Evolutionary conservation across 108 stramenopile species (phyloP).

Genomic region (Skeletonema grethae): DNA sequence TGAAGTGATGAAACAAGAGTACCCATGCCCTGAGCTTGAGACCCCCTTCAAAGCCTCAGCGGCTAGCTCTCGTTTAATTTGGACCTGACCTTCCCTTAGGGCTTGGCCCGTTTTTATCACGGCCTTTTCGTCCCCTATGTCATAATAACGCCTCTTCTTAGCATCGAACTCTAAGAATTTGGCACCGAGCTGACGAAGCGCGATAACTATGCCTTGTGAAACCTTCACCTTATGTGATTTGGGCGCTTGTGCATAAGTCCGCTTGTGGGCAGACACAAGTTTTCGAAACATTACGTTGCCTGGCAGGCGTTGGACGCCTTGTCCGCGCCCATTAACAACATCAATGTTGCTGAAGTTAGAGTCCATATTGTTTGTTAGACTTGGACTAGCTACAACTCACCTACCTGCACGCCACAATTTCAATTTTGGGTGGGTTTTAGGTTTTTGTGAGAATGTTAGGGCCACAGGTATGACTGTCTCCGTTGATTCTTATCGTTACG

Average conservation of each 20-base stretch:
- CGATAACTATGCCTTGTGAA: constrained; percentile 74
- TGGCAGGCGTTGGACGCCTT: constrained; percentile 48
- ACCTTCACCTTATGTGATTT: constrained; percentile 81
- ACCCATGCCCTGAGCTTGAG: not conserved
- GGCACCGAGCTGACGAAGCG: constrained; percentile 54
- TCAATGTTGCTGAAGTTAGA: constrained; percentile 12
- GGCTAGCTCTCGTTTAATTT: constrained; percentile 21
- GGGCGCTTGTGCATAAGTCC: constrained; percentile 73
- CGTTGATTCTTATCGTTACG: too few relatives aligned
- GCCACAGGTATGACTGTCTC: too few relatives aligned
- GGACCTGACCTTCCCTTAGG: constrained; percentile 80
- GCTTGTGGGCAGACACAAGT: constrained; percentile 45
- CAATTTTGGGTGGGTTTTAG: too few relatives aligned
- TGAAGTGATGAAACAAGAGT: not conserved
- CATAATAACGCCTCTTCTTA: constrained; percentile 51
- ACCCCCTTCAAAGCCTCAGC: not conserved
- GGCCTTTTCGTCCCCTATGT: constrained; percentile 88
- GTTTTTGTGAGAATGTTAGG: too few relatives aligned
- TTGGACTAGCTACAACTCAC: too few relatives aligned
- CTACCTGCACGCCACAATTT: too few relatives aligned
- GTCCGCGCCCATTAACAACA: constrained; percentile 53
- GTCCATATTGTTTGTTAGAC: not conserved
- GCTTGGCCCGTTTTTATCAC: constrained; percentile 87
- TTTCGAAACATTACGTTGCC: constrained; percentile 59
- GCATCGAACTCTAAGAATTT: constrained; percentile 66